Conservation (phyloP, 371 early-diverging fungal genomes). For the Syncephalastrum sp. region DNA sequence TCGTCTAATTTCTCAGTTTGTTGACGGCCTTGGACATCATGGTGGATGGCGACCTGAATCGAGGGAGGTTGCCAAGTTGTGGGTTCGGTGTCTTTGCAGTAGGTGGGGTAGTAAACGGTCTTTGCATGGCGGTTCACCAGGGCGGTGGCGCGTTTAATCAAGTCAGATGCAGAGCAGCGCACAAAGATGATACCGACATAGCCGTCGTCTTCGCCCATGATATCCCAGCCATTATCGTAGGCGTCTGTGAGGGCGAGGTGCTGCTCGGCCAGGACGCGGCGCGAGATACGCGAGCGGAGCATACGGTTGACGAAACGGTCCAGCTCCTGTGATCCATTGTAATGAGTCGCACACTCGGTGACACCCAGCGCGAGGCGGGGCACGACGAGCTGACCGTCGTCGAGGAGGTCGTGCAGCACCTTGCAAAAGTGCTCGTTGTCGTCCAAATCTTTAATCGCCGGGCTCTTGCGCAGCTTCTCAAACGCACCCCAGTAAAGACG, state of each 20-base stretch:
- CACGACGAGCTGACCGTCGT: slow-evolving; percentile 79
- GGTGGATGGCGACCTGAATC: slow-evolving; percentile 25
- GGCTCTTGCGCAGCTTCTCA: slow-evolving; percentile 68
- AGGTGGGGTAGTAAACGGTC: slow-evolving; percentile 3
- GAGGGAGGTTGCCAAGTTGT: slow-evolving; percentile 16
- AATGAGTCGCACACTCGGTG: slow-evolving; percentile 69
- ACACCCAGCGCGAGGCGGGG: slow-evolving; percentile 86
- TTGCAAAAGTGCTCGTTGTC: slow-evolving; percentile 79
- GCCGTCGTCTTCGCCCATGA: slow-evolving; percentile 37
- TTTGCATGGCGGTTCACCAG: slow-evolving; percentile 19
- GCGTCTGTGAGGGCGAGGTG: slow-evolving; percentile 81
- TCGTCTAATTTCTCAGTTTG: slow-evolving; percentile 21
- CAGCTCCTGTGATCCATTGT: slow-evolving; percentile 28
- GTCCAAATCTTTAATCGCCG: slow-evolving; percentile 65
- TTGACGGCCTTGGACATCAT: slow-evolving; percentile 10
- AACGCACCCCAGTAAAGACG: slow-evolving; percentile 91
- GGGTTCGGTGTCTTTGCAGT: not conserved
- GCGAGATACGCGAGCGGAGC: slow-evolving; percentile 87
- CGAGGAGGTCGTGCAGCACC: slow-evolving; percentile 65
- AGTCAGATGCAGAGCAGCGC: slow-evolving; percentile 52
- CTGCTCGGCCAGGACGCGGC: slow-evolving; percentile 92
- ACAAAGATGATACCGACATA: slow-evolving; percentile 64
- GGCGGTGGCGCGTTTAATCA: slow-evolving; percentile 39
- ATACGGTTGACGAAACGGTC: slow-evolving; percentile 90
- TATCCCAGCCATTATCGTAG: slow-evolving; percentile 46